Evolutionary conservation across 2,329 filamentous ascomycete genomes (phyloP).

Genomic region (Fusarium brachygibbosum): DNA sequence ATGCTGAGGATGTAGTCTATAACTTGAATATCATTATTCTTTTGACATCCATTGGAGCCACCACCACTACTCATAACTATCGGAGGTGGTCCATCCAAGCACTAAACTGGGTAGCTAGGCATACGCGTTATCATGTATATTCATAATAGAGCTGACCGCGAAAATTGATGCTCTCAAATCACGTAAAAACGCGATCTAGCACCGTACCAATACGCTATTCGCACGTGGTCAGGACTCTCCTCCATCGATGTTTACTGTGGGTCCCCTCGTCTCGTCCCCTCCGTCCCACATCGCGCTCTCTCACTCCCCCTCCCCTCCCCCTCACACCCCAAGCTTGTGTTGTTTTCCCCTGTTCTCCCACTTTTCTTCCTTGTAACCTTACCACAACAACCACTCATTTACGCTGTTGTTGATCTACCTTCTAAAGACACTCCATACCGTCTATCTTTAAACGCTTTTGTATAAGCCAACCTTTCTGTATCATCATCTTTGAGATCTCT

Average conservation of each 20-base stretch:
- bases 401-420: background rate
- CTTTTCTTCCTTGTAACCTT: constrained; percentile 14
- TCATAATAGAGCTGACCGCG: background rate
- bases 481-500: background rate
- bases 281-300: background rate
- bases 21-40: background rate
- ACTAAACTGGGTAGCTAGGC: too few species aligned
- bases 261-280: background rate
- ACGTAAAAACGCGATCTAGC: background rate
- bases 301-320: background rate
- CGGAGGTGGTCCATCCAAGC: background rate
- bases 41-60: background rate
- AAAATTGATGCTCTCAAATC: background rate
- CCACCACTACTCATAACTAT: background rate
- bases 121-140: background rate
- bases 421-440: constrained; percentile 17
- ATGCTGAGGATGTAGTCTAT: background rate
- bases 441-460: background rate
- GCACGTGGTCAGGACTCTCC: background rate
- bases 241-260: constrained; percentile 7
- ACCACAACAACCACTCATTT: constrained; percentile 22
- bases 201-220: constrained; percentile 4
- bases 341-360: constrained; percentile 5
- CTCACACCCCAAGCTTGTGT: constrained; percentile 3
- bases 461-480: constrained; percentile 16